Evolutionary conservation across 306 rosid genomes (phyloP), one percentile per base, ranked within the genome.

Genomic region (Boehmeria nivea): DNA sequence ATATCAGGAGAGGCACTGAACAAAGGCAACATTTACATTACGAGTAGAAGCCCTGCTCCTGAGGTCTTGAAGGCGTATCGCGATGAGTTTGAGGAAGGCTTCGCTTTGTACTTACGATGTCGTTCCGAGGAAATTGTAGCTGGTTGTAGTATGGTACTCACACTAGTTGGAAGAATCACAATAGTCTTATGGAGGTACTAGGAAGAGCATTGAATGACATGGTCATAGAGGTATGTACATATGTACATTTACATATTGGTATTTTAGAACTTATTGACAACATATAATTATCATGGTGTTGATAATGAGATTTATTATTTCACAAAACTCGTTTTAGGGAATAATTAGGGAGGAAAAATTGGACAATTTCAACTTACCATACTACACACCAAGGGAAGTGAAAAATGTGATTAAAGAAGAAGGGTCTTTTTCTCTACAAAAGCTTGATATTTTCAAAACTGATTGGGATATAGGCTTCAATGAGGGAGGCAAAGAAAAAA

Each of bases 301-400:
- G 11, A 4, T 4, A 33, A 33, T 33, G 11, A 33, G 7, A 40
- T 11, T 6, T 15, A 50, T 16, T n/a, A 9, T 1, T 0, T 0
- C 0, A 6, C 8, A 40, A 11, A 40, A 40, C n/a, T 12, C 6
- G 10, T 1, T n/a, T 16, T 49, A 74, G 83, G 75, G 75, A 54
- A 19, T 61, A 24, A 66, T 83, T 19, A 72, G 76, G 16, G 66
- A 68, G 31, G 50, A n/a, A 46, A 74, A 67, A 25, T 5, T 83
- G 38, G 71, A 71, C 43, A 31, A 33, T 7, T 73, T 76, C 67
- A 28, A 83, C 64, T 0, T 79, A 5, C 83, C 89, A 2, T 0
- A 34, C 2, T 83, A 76, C 15, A 9, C 43, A 22, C 73, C 89
- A 0, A 65, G 50, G 26, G 86, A 79, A 74, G 80, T 79, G 2